Percentiles rank a stretch among this genome's conserved stretches.
phyloP scores from a whole-genome alignment of 495 filamentous ascomycete genomes.

The Coniosporium apollinis region DNA sequence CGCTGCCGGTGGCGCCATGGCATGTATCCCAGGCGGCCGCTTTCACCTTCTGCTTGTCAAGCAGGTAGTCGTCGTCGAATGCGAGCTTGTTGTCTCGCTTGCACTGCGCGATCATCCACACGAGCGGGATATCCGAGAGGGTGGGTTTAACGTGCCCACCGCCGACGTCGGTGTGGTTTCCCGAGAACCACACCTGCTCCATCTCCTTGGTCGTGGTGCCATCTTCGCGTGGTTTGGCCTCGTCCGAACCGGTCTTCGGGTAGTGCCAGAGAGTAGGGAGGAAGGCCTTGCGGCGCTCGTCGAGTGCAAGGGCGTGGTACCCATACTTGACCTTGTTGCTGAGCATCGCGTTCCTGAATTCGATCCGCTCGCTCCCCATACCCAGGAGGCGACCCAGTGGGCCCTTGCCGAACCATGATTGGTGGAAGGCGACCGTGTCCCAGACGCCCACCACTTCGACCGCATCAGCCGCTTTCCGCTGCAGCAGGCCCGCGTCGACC shows the following conservation, averaged over 20 bases:
- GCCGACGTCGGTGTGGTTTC: constrained; percentile 35
- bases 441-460: constrained; percentile 41
- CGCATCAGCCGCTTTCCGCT: too few relatives aligned
- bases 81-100: too few relatives aligned
- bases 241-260: constrained; percentile 1
- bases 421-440: constrained; percentile 40
- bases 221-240: too few relatives aligned
- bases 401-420: constrained; percentile 17
- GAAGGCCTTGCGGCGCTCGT: constrained; percentile 37
- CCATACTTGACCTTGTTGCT: constrained; percentile 34
- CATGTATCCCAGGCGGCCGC: too few relatives aligned
- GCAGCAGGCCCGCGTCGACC: too few relatives aligned
- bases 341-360: constrained; percentile 15
- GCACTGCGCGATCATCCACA: constrained; percentile 6
- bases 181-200: constrained; percentile 39
- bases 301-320: constrained; percentile 42
- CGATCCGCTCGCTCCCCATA: too few relatives aligned
- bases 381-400: constrained; percentile 14
- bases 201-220: too few relatives aligned
- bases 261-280: constrained; percentile 35
- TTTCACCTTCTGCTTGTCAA: too few relatives aligned
- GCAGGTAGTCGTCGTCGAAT: too few relatives aligned
- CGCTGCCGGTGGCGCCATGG: too few relatives aligned
- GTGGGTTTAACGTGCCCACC: constrained; percentile 26
- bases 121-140: constrained; percentile 3